Conservation (phyloP, 441 rosid species). For the Adansonia rubrostipa region DNA sequence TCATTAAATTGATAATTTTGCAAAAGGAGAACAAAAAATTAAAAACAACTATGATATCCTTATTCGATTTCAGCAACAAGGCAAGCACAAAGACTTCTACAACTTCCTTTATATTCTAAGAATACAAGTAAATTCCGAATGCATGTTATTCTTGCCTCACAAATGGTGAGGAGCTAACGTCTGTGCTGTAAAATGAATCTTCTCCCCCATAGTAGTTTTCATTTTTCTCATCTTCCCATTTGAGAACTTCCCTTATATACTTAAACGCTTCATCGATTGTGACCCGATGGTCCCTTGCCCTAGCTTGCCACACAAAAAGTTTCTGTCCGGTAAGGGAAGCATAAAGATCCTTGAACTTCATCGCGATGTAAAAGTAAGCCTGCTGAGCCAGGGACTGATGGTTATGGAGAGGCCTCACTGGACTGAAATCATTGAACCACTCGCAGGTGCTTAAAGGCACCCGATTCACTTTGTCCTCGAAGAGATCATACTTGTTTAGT, state of each 20-base stretch:
- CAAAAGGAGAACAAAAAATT: background rate
- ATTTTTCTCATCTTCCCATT: conserved; percentile 91
- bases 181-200: conserved; percentile 93
- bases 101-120: conserved; percentile 12
- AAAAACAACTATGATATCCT: background rate
- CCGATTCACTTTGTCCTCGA: conserved; percentile 80
- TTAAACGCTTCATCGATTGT: conserved; percentile 89
- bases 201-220: conserved; percentile 72
- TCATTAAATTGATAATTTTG: background rate
- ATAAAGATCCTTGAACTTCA: conserved; percentile 95
- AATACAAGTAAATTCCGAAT: conserved; percentile 8
- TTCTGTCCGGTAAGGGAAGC: conserved; percentile 73
- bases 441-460: conserved; percentile 71
- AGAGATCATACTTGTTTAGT: conserved; percentile 93
- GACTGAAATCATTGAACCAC: conserved; percentile 92
- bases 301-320: conserved; percentile 93
- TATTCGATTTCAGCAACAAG: conserved; percentile 17
- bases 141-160: conserved; percentile 60
- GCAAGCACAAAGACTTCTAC: background rate
- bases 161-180: conserved; percentile 87
- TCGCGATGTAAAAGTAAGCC: conserved; percentile 88
- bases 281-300: conserved; percentile 76
- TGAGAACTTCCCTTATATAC: conserved; percentile 89
- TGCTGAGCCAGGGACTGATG: conserved; percentile 82
- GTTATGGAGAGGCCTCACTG: conserved; percentile 66